phyloP scores from a whole-genome alignment of 2,329 filamentous ascomycete species.

The Pleoardoris graminearum region DNA sequence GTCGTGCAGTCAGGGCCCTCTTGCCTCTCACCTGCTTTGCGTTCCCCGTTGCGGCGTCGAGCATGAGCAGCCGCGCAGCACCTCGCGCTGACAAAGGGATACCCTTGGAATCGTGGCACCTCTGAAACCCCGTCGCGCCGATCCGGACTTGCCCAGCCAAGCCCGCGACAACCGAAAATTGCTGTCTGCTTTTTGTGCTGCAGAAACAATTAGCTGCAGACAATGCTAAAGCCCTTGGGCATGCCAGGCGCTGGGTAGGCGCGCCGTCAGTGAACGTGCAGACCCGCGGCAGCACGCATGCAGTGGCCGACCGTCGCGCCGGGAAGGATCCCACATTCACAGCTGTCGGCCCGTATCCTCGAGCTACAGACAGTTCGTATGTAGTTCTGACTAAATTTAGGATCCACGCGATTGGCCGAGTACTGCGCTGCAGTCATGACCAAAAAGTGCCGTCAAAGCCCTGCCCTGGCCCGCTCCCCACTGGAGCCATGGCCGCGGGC shows the following conservation, averaged over 20 bases:
- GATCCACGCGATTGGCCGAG: neutral
- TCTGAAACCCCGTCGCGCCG: slow-evolving; percentile 5
- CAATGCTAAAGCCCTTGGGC: neutral
- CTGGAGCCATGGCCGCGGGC: neutral
- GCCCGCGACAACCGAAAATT: neutral
- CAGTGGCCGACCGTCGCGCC: slow-evolving; percentile 4
- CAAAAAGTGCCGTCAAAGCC: neutral
- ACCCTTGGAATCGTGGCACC: slow-evolving; percentile 3
- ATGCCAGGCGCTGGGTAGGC: neutral
- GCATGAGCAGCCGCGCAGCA: neutral
- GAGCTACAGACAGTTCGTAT: neutral
- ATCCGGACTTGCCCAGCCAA: slow-evolving; percentile 5
- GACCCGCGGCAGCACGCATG: neutral
- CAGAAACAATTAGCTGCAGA: neutral
- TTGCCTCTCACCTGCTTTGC: neutral
- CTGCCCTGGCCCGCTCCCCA: neutral
- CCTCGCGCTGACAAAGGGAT: slow-evolving; percentile 2
- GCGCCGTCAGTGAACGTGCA: neutral
- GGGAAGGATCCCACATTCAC: slow-evolving; percentile 6
- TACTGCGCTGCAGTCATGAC: too few relatives aligned
- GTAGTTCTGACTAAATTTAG: neutral
- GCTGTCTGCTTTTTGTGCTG: too few relatives aligned
- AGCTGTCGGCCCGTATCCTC: neutral
- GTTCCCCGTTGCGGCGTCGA: neutral
- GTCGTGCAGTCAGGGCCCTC: neutral